Percentiles rank a stretch among this genome's conserved stretches.
These are phyloP conservation scores for Ogataea corticis DNA, from an alignment of 805 yeast genomes.

Conservation along the genomic window DNA sequence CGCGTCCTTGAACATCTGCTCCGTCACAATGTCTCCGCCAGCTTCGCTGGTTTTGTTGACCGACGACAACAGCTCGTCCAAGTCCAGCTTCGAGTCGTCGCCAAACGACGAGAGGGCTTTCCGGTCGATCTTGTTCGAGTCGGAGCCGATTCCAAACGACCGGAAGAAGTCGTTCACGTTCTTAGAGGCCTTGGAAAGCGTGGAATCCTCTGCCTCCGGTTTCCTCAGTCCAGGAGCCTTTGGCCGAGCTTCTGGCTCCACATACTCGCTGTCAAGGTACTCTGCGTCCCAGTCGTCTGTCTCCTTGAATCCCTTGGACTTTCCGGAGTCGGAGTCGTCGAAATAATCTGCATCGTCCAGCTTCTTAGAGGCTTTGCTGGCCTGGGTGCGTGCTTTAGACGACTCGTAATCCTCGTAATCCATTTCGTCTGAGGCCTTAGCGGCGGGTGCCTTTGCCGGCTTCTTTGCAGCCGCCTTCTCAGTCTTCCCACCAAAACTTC, in stretches of 20 bases:
- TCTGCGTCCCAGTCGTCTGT: conserved; percentile 22
- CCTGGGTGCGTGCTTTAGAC: background rate
- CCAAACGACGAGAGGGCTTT: conserved; percentile 20
- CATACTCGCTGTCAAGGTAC: conserved; percentile 7
- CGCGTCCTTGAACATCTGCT: conserved; percentile 13
- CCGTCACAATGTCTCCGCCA: conserved; percentile 4
- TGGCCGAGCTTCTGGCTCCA: conserved; percentile 7
- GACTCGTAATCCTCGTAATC: conserved; percentile 14
- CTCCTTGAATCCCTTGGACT: conserved; percentile 28
- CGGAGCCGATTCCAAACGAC: conserved; percentile 20
- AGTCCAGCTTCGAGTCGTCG: conserved; percentile 21
- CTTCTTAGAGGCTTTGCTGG: conserved; percentile 5
- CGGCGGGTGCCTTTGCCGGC: conserved; percentile 4
- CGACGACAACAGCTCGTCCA: conserved; percentile 10
- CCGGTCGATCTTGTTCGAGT: conserved; percentile 13
- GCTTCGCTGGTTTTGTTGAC: conserved; percentile 3
- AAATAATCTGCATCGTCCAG: conserved; percentile 26
- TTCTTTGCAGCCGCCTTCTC: conserved; percentile 6
- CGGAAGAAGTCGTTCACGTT: conserved; percentile 20
- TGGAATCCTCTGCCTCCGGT: conserved; percentile 1
- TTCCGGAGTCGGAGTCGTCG: conserved; percentile 21
- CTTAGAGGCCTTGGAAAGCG: conserved; percentile 13
- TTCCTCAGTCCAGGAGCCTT: background rate
- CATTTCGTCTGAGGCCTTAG: conserved; percentile 1
- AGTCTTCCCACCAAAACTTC: conserved; percentile 10